These are phyloP conservation scores for Hyaloscypha variabilis DNA, from an alignment of 495 filamentous ascomycete species.

Conservation along the genomic window DNA sequence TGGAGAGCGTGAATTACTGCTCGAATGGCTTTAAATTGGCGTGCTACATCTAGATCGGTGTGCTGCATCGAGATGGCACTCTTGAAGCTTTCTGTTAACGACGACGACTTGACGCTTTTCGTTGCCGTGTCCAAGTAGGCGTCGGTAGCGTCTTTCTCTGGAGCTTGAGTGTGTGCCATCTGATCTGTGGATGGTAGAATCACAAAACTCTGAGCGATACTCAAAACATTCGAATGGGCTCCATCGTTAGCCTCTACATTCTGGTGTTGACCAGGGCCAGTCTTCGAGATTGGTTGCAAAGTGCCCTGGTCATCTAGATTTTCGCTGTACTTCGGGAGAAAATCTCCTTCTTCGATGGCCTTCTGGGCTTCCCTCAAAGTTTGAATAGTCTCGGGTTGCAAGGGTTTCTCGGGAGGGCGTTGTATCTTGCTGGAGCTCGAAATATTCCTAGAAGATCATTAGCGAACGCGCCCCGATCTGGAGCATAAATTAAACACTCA, in stretches of 20 bases:
- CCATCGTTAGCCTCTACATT: not conserved
- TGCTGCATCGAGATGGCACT: constrained; percentile 21
- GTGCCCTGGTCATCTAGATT: not conserved
- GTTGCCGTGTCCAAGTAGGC: not conserved
- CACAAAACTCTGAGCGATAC: constrained; percentile 1
- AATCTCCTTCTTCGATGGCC: not conserved
- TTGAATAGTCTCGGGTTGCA: constrained; percentile 19
- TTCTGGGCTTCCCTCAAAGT: constrained; percentile 14
- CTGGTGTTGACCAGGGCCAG: not conserved
- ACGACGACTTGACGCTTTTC: constrained; percentile 12
- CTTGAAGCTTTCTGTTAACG: constrained; percentile 18
- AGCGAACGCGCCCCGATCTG: not conserved
- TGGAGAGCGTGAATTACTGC: constrained; percentile 17
- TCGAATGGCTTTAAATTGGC: constrained; percentile 13
- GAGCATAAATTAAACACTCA: not conserved
- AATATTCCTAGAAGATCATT: constrained; percentile 14
- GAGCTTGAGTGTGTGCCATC: too few species aligned
- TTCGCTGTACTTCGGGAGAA: constrained; percentile 6
- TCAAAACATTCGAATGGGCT: not conserved
- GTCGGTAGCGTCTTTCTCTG: not conserved
- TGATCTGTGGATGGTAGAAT: not conserved
- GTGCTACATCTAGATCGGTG: not conserved
- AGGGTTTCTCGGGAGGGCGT: constrained; percentile 8
- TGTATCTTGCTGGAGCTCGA: constrained; percentile 20
- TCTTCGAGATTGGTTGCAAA: too few species aligned